Evolutionary conservation across 2,329 filamentous ascomycete genomes (phyloP), one percentile per base, ranked within the genome.

Genomic region (Pseudofabraea citricarpa): DNA sequence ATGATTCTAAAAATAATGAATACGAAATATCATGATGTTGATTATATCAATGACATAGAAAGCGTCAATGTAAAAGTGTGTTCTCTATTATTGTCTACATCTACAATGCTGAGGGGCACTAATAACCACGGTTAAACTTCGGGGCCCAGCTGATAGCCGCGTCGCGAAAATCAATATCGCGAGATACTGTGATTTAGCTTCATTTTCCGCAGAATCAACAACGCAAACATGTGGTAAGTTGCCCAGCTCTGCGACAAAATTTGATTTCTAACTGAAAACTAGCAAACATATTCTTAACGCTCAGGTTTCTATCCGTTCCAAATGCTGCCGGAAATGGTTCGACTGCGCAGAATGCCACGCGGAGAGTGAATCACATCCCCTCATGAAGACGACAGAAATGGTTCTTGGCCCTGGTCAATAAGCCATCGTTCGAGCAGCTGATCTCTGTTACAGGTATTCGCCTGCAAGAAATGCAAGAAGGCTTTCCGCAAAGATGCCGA

Each of bases 271-370:
- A 46, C 40, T 36, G 20, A 31, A 6, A 20, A 38, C 51, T 56
- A 96, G 93, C 75, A 97, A 97, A 77, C 93, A 98, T 73, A 75
- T 98, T 61, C 83, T 98, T 66, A 98, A 98, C 74, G 93, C 91
- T 51, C 93, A 98, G 71, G 93, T 98, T 60, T 75, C 91, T 45
- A 94, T 98, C 70, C 87, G 93, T 58, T 93, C 90, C 44, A 87
- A 90, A 50, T 98, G 93, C 75, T 98, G 93, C 91, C 79, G 81
- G 48, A 96, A 95, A 74, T 98, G 94, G 94, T 98, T 96, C 71
- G 93, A 98, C 73, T 98, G 93, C 69, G 87, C 88, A 52, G 86
- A 96, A 64, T 98, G 93, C 71, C 93, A 98, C 70, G 70, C 71
- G 42, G 93, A 98, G 64, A 73, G 80, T 49, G 85, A 94, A 66